These are phyloP conservation scores for Rubroshorea leprosula DNA, from an alignment of 345 rosid genomes.

Conservation along the genomic window DNA sequence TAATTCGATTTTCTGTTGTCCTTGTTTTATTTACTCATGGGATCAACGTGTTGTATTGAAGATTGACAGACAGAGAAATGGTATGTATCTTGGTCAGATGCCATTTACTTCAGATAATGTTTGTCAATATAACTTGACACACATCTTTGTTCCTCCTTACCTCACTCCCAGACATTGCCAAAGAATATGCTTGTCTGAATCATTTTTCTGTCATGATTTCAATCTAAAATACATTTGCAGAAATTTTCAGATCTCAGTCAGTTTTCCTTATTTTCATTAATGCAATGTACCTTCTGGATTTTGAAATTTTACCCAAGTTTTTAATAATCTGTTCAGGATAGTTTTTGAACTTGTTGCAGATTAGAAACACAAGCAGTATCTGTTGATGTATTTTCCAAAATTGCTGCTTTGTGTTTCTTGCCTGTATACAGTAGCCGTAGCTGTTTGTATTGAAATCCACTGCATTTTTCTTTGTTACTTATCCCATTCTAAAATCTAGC, in stretches of 20 bases:
- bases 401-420: constrained; percentile 6
- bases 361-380: constrained; percentile 1
- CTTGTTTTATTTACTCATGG: constrained; percentile 6
- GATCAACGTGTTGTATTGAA: constrained; percentile 18
- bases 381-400: not conserved
- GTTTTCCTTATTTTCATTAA: not conserved
- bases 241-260: too few relatives aligned
- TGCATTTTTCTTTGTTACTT: not conserved
- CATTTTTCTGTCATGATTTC: not conserved
- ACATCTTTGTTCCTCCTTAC: not conserved
- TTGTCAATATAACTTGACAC: constrained; percentile 8
- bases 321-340: not conserved
- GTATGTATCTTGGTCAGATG: constrained; percentile 37
- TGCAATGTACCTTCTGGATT: not conserved
- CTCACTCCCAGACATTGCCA: not conserved
- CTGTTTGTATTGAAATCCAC: constrained; percentile 10
- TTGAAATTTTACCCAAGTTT: not conserved
- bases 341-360: not conserved
- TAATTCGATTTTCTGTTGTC: not conserved
- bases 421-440: not conserved
- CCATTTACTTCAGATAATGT: constrained; percentile 8
- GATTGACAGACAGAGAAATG: constrained; percentile 85
- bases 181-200: not conserved
- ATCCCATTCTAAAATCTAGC: constrained; percentile 4
- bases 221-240: not conserved